These are phyloP conservation scores for Mortierella sp. DNA, from an alignment of 371 early-diverging fungal species.

Conservation along the genomic window DNA sequence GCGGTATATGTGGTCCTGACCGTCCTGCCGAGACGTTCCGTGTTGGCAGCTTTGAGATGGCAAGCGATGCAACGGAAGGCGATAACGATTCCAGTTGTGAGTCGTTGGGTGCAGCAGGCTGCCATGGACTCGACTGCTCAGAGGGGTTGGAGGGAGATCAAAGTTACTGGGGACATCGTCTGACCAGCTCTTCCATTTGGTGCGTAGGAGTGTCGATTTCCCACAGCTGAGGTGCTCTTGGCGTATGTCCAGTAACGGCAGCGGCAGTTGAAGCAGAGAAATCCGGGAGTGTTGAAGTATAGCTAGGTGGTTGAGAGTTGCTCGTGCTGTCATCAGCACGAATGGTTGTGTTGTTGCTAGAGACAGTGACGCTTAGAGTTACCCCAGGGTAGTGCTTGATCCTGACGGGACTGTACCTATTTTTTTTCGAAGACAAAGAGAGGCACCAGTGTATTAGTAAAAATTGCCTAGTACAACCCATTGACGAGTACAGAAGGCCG, in stretches of 20 bases:
- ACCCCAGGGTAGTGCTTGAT: slow-evolving; percentile 20
- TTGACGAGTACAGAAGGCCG: background rate
- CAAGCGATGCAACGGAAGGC: background rate
- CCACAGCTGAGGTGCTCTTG: background rate
- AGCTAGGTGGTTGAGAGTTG: slow-evolving; percentile 1
- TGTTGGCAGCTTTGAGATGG: background rate
- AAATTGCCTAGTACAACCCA: background rate
- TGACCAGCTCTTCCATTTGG: background rate
- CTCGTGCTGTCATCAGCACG: background rate
- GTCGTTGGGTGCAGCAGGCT: background rate
- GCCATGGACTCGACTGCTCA: background rate
- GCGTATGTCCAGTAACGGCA: background rate
- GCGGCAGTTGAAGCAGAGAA: background rate
- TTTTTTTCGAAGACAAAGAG: too few relatives aligned
- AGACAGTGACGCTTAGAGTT: background rate
- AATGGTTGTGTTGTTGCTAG: background rate
- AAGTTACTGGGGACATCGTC: background rate
- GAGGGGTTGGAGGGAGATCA: background rate
- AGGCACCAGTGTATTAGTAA: background rate
- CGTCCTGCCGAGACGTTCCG: background rate
- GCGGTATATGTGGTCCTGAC: background rate
- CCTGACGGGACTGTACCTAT: slow-evolving; percentile 13
- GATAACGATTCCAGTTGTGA: background rate
- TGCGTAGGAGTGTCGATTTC: background rate
- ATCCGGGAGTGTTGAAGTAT: background rate